phyloP scores from a whole-genome alignment of 1,139 yeast genomes.

The Protomyces lactucae-debilis region DNA sequence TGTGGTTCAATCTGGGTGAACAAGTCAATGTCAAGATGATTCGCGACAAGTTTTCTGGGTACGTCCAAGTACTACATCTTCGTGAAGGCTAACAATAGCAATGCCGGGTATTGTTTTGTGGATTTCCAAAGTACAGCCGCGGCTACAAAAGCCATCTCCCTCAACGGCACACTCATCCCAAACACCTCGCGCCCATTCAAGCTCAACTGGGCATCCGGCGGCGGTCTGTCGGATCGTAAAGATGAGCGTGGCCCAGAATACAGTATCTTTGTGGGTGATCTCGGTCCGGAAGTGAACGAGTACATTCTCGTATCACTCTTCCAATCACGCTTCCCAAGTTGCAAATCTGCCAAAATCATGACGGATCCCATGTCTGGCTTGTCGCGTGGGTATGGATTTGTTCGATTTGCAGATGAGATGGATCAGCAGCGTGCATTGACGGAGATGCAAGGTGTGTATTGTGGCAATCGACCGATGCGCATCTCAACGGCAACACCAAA shows the following conservation, averaged over 20 bases:
- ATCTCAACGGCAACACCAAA: conserved; percentile 72
- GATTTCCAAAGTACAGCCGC: conserved; percentile 64
- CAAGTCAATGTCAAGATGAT: conserved; percentile 58
- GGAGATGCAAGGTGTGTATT: conserved; percentile 75
- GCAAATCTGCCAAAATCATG: conserved; percentile 84
- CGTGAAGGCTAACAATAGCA: conserved; percentile 36
- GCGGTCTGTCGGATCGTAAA: conserved; percentile 44
- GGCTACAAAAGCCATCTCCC: conserved; percentile 61
- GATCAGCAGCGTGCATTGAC: conserved; percentile 68
- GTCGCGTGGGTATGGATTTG: conserved; percentile 88
- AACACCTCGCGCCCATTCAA: conserved; percentile 57
- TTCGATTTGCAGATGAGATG: conserved; percentile 67
- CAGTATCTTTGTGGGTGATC: conserved; percentile 82
- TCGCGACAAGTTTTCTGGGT: conserved; percentile 47
- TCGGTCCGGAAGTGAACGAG: conserved; percentile 73
- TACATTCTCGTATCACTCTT: conserved; percentile 57
- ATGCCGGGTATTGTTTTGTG: conserved; percentile 81
- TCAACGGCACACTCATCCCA: conserved; percentile 69
- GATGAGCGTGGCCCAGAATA: conserved; percentile 51
- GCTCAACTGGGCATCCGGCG: conserved; percentile 84
- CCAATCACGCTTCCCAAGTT: conserved; percentile 64
- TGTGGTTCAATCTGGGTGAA: conserved; percentile 60
- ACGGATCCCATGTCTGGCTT: conserved; percentile 67
- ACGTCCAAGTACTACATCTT: not conserved
- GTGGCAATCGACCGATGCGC: conserved; percentile 71